Evolutionary conservation across 768 basidiomycete species (phyloP), one percentile per base, ranked within the genome.

Genomic region (Pleurotus citrinopileatus): DNA sequence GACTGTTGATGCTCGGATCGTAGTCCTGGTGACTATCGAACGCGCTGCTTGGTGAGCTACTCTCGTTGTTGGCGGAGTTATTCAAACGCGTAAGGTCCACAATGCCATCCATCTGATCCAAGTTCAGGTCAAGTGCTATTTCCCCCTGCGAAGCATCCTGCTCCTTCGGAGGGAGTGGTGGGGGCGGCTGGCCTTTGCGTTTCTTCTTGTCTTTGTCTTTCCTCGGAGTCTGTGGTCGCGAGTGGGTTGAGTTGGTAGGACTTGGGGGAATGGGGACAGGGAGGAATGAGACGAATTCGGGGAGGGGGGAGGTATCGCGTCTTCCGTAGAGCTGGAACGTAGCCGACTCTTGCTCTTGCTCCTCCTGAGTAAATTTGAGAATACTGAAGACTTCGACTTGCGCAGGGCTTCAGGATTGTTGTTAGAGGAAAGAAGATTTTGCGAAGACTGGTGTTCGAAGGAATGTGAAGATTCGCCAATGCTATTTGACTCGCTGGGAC

Each of bases 71-170:
- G n/a, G 60, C 54, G 56, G 32, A 64, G 47, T 52, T 53, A 46
- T 53, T 59, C 51, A 62, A 62, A 58, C 60, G 54, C 34, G 62
- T 69, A 0, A 72, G 68, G 66, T 93, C 76, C 57, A 96, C 72
- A 63, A 97, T 93, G 4, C 88, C 94, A 34, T 89, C 86, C 80
- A 97, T 93, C 47, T 81, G 70, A 8, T 86, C 79, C 40, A 91
- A 65, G 64, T 93, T 81, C 17, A 81, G 81, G 65, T 91, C 87
- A 38, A 89, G 77, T 20, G 67, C 70, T 55, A 82, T 70, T 20
- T 71, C 69, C 29, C 65, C 67, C 40, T 67, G 70, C 40, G 64
- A 65, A 38, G 70, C 70, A 25, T 62, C 63, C 27, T 60, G 63
- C 44, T 68, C 67, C 28, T 65, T 63, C 0, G 72, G 67, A 0